Evolutionary conservation across 345 rosid genomes (phyloP), one percentile per base, ranked within the genome.

Genomic region (Garcia nutans): DNA sequence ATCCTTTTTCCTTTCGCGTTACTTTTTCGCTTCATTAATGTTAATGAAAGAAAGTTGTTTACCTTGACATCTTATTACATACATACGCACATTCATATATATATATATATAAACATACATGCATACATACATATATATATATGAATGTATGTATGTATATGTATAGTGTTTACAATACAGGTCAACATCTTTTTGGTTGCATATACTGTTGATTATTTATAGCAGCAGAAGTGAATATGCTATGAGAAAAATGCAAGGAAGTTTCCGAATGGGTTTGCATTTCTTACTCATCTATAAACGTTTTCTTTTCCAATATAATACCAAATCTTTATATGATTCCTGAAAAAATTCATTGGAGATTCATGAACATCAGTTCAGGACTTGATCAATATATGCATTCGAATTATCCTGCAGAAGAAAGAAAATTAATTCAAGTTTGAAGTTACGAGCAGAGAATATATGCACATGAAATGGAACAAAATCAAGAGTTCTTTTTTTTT

Each of bases 1-100:
- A 66, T 66, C 54, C 22, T 66, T 66, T 44, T 66, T 13, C 70
- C 70, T 66, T 66, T 31, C 17, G 70, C 12, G 26, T 19, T 42
- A 20, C 54, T 44, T 66, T 66, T 6, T 44, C 8, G 7, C 12
- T 44, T 66, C 52, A 0, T 44, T 44, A 20, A 42, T 5, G 4
- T 22, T 20, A 19, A 66, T 13, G 13, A 17, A 37, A 64, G 37
- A 64, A 64, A 63, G n/a, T 52, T 56, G 5, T 64, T 62, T 62
- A 3, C 37, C 20, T 26, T 15, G 4, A 37, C n/a, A 31, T 62
- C 37, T 62, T 28, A 28, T 28, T 28, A 28, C 31, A 28, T 28
- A 28, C 31, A 28, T 28, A 28, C 31, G 2, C 2, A 28, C 31
- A 28, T 28, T 1, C 31, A 28, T 28, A 28, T 2, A 28, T 28